Conservation (phyloP, 1,139 yeast genomes). For the Saccharomyces pastorianus region DNA sequence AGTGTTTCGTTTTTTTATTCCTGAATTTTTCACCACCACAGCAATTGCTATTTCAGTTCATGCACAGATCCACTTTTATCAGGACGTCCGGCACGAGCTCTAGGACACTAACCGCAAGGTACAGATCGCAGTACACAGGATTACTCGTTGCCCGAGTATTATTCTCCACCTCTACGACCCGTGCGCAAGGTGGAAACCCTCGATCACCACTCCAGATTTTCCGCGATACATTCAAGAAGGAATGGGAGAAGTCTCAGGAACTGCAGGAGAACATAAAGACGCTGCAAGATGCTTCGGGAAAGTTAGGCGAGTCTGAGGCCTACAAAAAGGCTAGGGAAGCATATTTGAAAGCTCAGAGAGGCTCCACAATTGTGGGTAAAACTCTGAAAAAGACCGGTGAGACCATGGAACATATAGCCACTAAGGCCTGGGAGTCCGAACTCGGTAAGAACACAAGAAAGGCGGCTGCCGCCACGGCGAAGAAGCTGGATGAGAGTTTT, state of each 20-base stretch:
- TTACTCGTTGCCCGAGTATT: background rate
- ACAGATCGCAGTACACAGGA: background rate
- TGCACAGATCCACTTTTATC: background rate
- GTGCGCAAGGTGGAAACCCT: conserved; percentile 5
- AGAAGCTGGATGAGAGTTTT: conserved; percentile 67
- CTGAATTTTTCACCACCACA: background rate
- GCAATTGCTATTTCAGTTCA: background rate
- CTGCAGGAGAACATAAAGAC: conserved; percentile 90
- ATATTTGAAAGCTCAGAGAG: conserved; percentile 73
- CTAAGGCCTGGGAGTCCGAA: conserved; percentile 93
- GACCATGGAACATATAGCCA: conserved; percentile 83
- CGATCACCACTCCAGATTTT: conserved; percentile 89
- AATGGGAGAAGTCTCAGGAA: conserved; percentile 85
- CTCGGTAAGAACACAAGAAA: conserved; percentile 82
- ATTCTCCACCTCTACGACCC: background rate
- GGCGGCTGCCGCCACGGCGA: conserved; percentile 74
- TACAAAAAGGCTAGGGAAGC: conserved; percentile 92
- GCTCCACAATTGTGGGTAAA: conserved; percentile 69
- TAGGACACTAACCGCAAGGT: background rate
- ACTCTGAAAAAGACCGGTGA: conserved; percentile 88
- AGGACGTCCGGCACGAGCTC: background rate
- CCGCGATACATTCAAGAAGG: conserved; percentile 81
- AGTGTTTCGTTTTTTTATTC: background rate
- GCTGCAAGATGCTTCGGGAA: conserved; percentile 91
- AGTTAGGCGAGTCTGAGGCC: conserved; percentile 89